These are phyloP conservation scores for Selaginella tamariscina DNA, from an alignment of 75 land plant species.

Conservation along the genomic window DNA sequence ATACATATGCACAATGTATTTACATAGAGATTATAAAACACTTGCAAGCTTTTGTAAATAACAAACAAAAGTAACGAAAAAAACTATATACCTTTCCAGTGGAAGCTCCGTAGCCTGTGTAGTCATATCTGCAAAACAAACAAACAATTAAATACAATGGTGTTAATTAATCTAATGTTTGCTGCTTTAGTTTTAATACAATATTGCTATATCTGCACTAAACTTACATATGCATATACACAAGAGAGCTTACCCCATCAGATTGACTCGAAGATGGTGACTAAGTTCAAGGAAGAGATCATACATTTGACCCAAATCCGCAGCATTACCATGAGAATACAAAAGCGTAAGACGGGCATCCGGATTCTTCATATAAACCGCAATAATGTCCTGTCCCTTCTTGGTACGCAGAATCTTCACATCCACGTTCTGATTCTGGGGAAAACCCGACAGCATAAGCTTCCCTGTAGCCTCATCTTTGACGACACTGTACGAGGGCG, in stretches of 20 bases:
- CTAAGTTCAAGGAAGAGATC: slow-evolving; percentile 86
- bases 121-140: slow-evolving; percentile 54
- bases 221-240: not conserved
- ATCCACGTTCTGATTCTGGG: slow-evolving; percentile 45
- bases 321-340: slow-evolving; percentile 95
- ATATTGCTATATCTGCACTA: not conserved
- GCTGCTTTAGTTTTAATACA: not conserved
- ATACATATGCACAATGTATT: not conserved
- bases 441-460: slow-evolving; percentile 35
- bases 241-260: slow-evolving; percentile 36
- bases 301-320: slow-evolving; percentile 84
- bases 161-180: not conserved
- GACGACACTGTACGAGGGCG: slow-evolving; percentile 55
- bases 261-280: slow-evolving; percentile 65
- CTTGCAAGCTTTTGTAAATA: not conserved
- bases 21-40: not conserved
- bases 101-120: slow-evolving; percentile 85
- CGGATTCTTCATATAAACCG: slow-evolving; percentile 66
- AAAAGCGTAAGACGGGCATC: slow-evolving; percentile 54
- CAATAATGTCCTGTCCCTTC: slow-evolving; percentile 52
- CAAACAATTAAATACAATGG: not conserved
- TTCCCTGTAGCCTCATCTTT: slow-evolving; percentile 37
- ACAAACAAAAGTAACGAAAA: slow-evolving; percentile 2
- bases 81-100: slow-evolving; percentile 64
- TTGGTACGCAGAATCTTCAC: slow-evolving; percentile 47